phyloP scores from a whole-genome alignment of 148 eudicot genomes.

The Gaultheria prostrata region DNA sequence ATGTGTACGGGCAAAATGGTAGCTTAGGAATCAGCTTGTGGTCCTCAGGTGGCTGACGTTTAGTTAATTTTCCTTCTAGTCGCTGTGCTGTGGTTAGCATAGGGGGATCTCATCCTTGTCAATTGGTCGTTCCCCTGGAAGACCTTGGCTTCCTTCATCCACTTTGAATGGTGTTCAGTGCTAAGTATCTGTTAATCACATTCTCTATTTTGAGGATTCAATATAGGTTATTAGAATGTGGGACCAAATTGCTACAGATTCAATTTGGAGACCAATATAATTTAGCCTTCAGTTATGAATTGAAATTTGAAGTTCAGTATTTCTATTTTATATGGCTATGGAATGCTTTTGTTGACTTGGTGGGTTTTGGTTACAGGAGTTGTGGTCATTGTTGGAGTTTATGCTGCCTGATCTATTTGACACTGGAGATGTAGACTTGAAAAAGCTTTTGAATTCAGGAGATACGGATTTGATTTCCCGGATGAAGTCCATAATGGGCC shows the following conservation, averaged over 20 bases:
- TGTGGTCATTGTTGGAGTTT: slow-evolving; percentile 97
- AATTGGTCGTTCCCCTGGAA: neutral
- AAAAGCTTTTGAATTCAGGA: slow-evolving; percentile 71
- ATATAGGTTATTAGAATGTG: neutral
- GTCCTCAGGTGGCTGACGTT: neutral
- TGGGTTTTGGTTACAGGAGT: slow-evolving; percentile 61
- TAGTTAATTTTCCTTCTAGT: neutral
- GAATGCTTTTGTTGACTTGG: slow-evolving; percentile 7
- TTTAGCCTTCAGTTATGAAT: neutral
- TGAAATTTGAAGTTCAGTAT: neutral
- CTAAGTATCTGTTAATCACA: neutral
- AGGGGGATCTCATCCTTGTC: neutral
- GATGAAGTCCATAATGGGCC: slow-evolving; percentile 96
- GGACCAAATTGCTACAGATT: neutral
- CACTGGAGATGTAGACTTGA: slow-evolving; percentile 86
- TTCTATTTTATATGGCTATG: neutral
- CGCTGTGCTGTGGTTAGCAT: neutral
- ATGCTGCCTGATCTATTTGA: slow-evolving; percentile 94
- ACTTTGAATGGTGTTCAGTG: neutral
- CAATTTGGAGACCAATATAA: neutral
- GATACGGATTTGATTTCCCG: slow-evolving; percentile 70
- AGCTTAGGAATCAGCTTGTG: neutral
- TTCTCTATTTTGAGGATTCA: neutral
- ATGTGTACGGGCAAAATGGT: neutral
- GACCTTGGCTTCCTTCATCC: neutral